These are phyloP conservation scores for Medicago truncatula DNA, from an alignment of 306 rosid genomes.

Conservation along the genomic window DNA sequence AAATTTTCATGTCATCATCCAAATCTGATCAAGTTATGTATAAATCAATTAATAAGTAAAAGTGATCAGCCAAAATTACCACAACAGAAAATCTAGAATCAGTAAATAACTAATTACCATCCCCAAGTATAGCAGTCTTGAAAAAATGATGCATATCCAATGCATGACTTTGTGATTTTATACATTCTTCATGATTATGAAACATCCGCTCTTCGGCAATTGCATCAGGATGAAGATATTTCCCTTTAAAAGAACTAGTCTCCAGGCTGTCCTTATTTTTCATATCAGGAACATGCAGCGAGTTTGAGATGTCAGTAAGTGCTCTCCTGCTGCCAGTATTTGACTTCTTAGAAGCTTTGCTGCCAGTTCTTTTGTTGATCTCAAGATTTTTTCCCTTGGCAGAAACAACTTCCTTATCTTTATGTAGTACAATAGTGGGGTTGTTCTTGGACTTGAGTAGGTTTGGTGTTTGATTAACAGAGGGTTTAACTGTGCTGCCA, in stretches of 20 bases:
- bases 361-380: conserved; percentile 33
- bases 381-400: conserved; percentile 25
- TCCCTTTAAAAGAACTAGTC: background rate
- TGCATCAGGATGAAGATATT: conserved; percentile 38
- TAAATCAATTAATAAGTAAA: background rate
- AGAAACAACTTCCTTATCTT: conserved; percentile 44
- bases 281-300: conserved; percentile 39
- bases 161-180: conserved; percentile 48
- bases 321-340: conserved; percentile 56
- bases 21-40: conserved; percentile 40
- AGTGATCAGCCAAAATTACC: background rate
- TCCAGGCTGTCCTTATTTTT: conserved; percentile 47
- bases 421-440: conserved; percentile 22
- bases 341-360: conserved; percentile 52
- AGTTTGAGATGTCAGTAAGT: conserved; percentile 74
- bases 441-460: conserved; percentile 40
- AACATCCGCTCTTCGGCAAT: conserved; percentile 57
- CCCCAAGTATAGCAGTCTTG: conserved; percentile 51
- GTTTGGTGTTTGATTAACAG: conserved; percentile 38
- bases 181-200: conserved; percentile 64
- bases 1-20: conserved; percentile 40
- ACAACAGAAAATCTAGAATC: background rate
- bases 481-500: conserved; percentile 50
- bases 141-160: conserved; percentile 45
- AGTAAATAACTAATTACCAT: conserved; percentile 47